phyloP scores from a whole-genome alignment of 805 yeast genomes.

The Wickerhamiella shivajii region DNA sequence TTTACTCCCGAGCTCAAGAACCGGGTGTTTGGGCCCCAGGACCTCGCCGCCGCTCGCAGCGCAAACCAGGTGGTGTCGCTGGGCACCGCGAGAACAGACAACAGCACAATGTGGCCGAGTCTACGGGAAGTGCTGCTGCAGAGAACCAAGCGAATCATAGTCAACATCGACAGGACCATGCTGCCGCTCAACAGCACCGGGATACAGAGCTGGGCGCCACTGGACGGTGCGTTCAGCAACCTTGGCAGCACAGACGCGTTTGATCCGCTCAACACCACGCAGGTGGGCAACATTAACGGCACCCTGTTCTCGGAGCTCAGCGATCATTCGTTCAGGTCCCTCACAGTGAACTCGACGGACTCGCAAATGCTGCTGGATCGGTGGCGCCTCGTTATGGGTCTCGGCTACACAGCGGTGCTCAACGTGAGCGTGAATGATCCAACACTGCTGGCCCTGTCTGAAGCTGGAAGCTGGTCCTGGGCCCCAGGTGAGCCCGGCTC shows the following conservation, averaged over 20 bases:
- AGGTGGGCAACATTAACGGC: neutral
- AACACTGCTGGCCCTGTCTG: conserved; percentile 14
- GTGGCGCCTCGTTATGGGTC: conserved; percentile 22
- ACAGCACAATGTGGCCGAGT: conserved; percentile 13
- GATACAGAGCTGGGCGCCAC: neutral
- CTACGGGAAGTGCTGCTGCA: conserved; percentile 10
- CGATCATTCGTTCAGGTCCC: conserved; percentile 3
- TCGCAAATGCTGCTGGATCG: neutral
- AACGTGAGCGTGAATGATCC: conserved; percentile 23
- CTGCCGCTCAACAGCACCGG: neutral
- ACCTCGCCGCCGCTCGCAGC: neutral
- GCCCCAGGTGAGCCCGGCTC: conserved; percentile 36
- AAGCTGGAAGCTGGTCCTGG: conserved; percentile 64
- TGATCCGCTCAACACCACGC: neutral
- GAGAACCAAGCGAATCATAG: conserved; percentile 10
- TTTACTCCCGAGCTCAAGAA: neutral
- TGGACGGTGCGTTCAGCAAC: neutral
- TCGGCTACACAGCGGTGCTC: conserved; percentile 59
- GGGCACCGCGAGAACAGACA: conserved; percentile 1
- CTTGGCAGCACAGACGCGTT: neutral
- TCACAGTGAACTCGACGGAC: neutral
- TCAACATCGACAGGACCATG: conserved; percentile 2
- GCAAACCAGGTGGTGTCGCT: neutral
- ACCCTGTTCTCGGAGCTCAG: neutral
- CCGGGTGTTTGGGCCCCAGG: conserved; percentile 13